These are phyloP conservation scores for Leccinum barrowsii DNA, from an alignment of 768 basidiomycete species.

Conservation along the genomic window DNA sequence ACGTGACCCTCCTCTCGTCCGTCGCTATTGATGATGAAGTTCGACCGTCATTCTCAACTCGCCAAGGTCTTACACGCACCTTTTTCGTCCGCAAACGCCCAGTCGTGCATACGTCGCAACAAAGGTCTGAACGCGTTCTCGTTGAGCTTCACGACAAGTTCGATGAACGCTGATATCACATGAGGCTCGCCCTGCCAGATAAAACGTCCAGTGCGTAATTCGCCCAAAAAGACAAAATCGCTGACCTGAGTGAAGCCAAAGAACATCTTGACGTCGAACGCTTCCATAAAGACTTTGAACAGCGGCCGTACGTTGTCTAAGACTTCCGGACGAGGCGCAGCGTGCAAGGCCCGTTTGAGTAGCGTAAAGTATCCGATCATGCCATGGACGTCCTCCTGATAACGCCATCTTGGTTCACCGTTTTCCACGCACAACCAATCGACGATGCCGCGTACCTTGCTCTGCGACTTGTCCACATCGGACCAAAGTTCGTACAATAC, in stretches of 20 bases:
- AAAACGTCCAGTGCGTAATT: not conserved
- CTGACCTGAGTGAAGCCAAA: constrained; percentile 31
- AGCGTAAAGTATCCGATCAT: constrained; percentile 59
- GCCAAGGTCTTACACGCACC: constrained; percentile 33
- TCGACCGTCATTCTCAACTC: not conserved
- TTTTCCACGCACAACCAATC: not conserved
- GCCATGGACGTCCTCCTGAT: constrained; percentile 25
- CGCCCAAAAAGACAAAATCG: not conserved
- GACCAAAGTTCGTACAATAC: constrained; percentile 62
- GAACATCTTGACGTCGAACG: constrained; percentile 53
- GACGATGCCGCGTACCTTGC: constrained; percentile 32
- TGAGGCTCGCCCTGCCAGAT: constrained; percentile 45
- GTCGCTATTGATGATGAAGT: constrained; percentile 16
- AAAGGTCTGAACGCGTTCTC: constrained; percentile 88
- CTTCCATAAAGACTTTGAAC: constrained; percentile 78
- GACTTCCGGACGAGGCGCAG: constrained; percentile 60
- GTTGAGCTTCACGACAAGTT: constrained; percentile 89
- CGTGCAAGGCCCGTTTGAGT: constrained; percentile 60
- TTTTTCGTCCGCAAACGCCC: constrained; percentile 71
- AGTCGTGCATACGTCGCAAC: constrained; percentile 90
- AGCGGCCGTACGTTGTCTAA: constrained; percentile 60
- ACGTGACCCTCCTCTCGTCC: constrained; percentile 57
- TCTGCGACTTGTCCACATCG: constrained; percentile 30
- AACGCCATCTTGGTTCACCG: not conserved
- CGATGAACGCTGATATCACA: constrained; percentile 73